Evolutionary conservation across 1,139 yeast species (phyloP), one percentile per base, ranked within the genome.

Genomic region (Suhomyces bokatorum): DNA sequence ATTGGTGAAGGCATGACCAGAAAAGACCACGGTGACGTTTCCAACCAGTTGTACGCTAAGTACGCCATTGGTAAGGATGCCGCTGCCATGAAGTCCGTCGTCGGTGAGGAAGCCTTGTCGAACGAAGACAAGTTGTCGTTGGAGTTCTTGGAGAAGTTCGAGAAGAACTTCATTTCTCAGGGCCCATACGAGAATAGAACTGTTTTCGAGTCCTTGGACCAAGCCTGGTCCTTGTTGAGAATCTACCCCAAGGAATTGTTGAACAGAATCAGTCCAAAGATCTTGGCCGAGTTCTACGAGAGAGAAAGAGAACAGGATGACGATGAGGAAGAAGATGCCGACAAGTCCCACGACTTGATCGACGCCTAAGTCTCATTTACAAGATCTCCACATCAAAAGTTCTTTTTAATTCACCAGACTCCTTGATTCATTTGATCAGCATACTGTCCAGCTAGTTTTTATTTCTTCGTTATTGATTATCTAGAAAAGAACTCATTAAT

Each of bases 31-130:
- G 97, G 98, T 71, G 99, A 93, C 75, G 99, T 93, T 49, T 93
- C 98, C 31, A 95, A 95, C 76, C 99, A 93, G 77, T 80, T 93
- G 64, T 93, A 93, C 66, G 99, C 99, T 61, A 93, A 93, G 70
- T 93, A 93, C 67, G 99, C 99, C 55, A 95, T 93, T 75, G 99
- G 99, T 78, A 87, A 91, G 74, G 99, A 93, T 73, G 99, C 99
- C 28, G 99, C 99, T 41, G 97, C 99, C 58, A 93, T 93, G 99
- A 93, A 93, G 76, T 97, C 99, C n/a, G 99, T 93, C 56, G 99
- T 93, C 59, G 99, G 99, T 81, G 99, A 93, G 72, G 99, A 93
- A 72, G 99, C 99, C 33, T 79, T 93, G 62, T 90, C 97, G 31
- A 88, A 89, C 55, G 99, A 93, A 73, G 99, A 93, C 73, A 95